A percentile compares a stretch with the other conserved stretches of the same genome.
Conservation (phyloP, 352 stramenopile species). For the Phytopythium sindhum region DNA sequence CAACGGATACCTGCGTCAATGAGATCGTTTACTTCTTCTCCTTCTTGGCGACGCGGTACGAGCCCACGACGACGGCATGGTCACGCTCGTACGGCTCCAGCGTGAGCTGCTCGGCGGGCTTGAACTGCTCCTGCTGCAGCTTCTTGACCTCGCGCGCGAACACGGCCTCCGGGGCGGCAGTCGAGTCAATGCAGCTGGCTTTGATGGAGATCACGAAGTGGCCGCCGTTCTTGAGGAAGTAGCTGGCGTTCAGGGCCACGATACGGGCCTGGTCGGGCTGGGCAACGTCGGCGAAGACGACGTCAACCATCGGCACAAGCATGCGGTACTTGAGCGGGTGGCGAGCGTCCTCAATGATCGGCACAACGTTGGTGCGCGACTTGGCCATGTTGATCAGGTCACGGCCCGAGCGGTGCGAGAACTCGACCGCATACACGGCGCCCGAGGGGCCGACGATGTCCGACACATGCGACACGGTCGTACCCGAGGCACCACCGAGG, state of each 20-base stretch:
- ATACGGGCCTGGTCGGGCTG: slow-evolving; percentile 99
- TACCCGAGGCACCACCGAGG: slow-evolving; percentile 97
- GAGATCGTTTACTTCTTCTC: slow-evolving; percentile 73
- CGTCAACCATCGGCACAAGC: slow-evolving; percentile 99
- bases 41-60: slow-evolving; percentile 95
- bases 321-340: slow-evolving; percentile 99
- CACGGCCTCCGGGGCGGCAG: slow-evolving; percentile 96
- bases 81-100: slow-evolving; percentile 99
- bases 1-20: not conserved
- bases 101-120: slow-evolving; percentile 98
- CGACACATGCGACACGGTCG: slow-evolving; percentile 98
- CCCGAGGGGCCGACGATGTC: slow-evolving; percentile 98
- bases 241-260: slow-evolving; percentile 97
- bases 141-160: slow-evolving; percentile 98
- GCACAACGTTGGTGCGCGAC: slow-evolving; percentile 98
- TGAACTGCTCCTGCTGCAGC: slow-evolving; percentile 98
- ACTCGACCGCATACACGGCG: slow-evolving; percentile 99
- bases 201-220: slow-evolving; percentile 99
- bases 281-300: slow-evolving; percentile 98
- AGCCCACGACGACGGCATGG: slow-evolving; percentile 97
- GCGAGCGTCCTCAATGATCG: slow-evolving; percentile 98
- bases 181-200: slow-evolving; percentile 99
- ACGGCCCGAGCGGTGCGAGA: slow-evolving; percentile 97
- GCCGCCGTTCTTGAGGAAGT: slow-evolving; percentile 99
- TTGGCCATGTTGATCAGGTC: slow-evolving; percentile 99